Percentiles rank a stretch among this genome's conserved stretches.
phyloP scores from a whole-genome alignment of 2,329 filamentous ascomycete species.

The Penicillium sp. region DNA sequence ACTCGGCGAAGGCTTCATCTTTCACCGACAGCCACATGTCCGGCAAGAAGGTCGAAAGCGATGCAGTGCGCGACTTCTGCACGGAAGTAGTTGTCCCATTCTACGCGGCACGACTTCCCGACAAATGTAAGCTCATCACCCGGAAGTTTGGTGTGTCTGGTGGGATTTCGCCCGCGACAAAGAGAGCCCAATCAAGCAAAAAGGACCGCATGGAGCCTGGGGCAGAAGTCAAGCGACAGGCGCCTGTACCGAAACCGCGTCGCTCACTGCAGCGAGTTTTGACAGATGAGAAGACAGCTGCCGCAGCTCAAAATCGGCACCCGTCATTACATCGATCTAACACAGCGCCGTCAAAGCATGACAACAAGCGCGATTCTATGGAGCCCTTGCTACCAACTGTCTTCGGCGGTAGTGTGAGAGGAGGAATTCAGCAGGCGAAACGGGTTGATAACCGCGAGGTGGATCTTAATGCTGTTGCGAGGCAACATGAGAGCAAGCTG shows the following conservation, averaged over 20 bases:
- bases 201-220: conserved; percentile 31
- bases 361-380: conserved; percentile 41
- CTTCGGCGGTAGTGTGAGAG: conserved; percentile 37
- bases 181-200: conserved; percentile 30
- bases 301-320: conserved; percentile 30
- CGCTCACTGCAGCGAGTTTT: conserved; percentile 47
- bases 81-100: conserved; percentile 52
- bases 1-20: conserved; percentile 26
- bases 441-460: conserved; percentile 50
- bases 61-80: conserved; percentile 50
- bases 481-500: conserved; percentile 46
- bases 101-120: conserved; percentile 48
- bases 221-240: conserved; percentile 30
- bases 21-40: conserved; percentile 29
- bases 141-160: conserved; percentile 48
- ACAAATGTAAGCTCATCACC: conserved; percentile 46
- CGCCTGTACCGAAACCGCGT: conserved; percentile 27
- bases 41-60: conserved; percentile 39
- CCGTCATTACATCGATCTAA: conserved; percentile 44
- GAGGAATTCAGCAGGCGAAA: conserved; percentile 46
- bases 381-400: conserved; percentile 39
- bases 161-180: conserved; percentile 36
- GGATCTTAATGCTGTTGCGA: conserved; percentile 46
- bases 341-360: conserved; percentile 41
- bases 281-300: conserved; percentile 43